phyloP scores from a whole-genome alignment of 768 basidiomycete genomes.

The Rhizopogon vinicolor region DNA sequence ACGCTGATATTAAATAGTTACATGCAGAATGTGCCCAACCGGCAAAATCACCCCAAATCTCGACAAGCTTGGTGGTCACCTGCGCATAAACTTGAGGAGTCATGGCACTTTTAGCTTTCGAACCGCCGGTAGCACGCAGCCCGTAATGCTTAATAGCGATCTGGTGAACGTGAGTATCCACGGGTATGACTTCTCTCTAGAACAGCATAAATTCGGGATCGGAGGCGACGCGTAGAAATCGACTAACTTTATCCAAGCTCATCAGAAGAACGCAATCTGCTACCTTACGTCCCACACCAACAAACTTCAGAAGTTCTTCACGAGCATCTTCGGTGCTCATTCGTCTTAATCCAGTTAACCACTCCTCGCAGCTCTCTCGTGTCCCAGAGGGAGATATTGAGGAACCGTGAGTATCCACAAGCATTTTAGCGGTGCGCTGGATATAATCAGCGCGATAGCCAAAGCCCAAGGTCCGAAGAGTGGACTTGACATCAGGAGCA shows the following conservation, averaged over 20 bases:
- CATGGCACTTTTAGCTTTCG: slow-evolving; percentile 53
- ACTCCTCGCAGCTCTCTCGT: slow-evolving; percentile 51
- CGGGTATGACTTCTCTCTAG: slow-evolving; percentile 83
- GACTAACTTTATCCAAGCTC: slow-evolving; percentile 80
- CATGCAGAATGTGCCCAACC: slow-evolving; percentile 88
- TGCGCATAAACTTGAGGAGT: slow-evolving; percentile 74
- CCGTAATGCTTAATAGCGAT: slow-evolving; percentile 81
- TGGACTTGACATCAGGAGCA: slow-evolving; percentile 48
- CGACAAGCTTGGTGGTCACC: slow-evolving; percentile 54
- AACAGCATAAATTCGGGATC: neutral
- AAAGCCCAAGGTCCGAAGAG: slow-evolving; percentile 82
- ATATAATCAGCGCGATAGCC: slow-evolving; percentile 95
- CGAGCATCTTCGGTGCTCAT: slow-evolving; percentile 56
- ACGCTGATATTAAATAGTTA: neutral
- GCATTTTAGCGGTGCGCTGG: slow-evolving; percentile 75
- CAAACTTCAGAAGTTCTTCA: slow-evolving; percentile 70
- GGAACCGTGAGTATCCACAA: slow-evolving; percentile 50
- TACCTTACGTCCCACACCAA: slow-evolving; percentile 94
- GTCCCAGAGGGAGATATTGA: neutral
- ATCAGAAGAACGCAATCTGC: slow-evolving; percentile 93
- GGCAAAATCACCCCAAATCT: slow-evolving; percentile 78
- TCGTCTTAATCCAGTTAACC: slow-evolving; percentile 52
- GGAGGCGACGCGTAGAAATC: neutral
- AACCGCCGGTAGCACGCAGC: slow-evolving; percentile 37
- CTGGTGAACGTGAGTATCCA: slow-evolving; percentile 94